Conservation (phyloP, 2,329 filamentous ascomycete genomes). For the Ophiocordyceps polyrhachis-furcata region DNA sequence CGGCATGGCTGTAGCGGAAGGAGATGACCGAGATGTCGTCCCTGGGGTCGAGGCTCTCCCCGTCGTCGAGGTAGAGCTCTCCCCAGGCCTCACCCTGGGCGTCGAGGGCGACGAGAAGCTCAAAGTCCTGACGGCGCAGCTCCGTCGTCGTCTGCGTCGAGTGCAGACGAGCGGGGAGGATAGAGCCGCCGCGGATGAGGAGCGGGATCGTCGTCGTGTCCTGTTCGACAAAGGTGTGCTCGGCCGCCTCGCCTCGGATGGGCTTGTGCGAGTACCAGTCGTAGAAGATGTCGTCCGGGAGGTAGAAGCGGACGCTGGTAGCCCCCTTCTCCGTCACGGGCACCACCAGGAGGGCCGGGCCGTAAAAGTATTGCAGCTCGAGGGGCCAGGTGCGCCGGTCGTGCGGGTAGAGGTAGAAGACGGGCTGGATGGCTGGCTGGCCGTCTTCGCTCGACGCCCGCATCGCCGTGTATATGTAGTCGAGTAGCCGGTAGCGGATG, state of each 20-base stretch:
- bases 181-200: constrained; percentile 44
- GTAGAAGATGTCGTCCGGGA: constrained; percentile 31
- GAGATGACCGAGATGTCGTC: constrained; percentile 31
- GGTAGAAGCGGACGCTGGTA: constrained; percentile 25
- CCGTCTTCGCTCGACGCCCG: constrained; percentile 40
- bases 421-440: constrained; percentile 45
- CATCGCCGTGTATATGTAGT: constrained; percentile 62
- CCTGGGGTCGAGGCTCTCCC: constrained; percentile 43
- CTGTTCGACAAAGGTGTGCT: constrained; percentile 17
- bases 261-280: constrained; percentile 29
- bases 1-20: constrained; percentile 34
- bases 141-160: constrained; percentile 44
- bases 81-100: constrained; percentile 44
- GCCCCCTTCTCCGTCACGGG: constrained; percentile 27
- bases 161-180: constrained; percentile 40
- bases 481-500: constrained; percentile 60
- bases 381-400: constrained; percentile 25
- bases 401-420: constrained; percentile 52
- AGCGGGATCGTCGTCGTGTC: constrained; percentile 38
- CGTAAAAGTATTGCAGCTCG: constrained; percentile 33
- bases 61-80: constrained; percentile 60
- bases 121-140: constrained; percentile 46
- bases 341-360: constrained; percentile 26
- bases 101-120: constrained; percentile 49
- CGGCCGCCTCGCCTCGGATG: constrained; percentile 20